Evolutionary conservation across 2,329 filamentous ascomycete species (phyloP).

Genomic region (Fusarium solani-melongenae): DNA sequence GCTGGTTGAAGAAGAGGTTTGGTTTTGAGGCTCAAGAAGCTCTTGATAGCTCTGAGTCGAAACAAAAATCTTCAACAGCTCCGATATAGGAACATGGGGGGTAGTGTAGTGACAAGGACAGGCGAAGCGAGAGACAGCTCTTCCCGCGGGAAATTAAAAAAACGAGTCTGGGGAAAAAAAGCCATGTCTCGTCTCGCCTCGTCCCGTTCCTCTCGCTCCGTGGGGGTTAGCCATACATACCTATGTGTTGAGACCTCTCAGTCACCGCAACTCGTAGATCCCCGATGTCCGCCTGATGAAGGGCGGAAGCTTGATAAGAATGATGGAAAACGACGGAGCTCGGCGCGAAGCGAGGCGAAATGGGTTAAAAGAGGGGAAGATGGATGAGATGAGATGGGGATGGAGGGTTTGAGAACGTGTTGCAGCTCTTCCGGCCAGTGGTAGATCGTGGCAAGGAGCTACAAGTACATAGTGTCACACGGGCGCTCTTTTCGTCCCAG

Average conservation of each 20-base stretch:
- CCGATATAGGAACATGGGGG: background rate
- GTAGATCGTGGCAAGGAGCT: background rate
- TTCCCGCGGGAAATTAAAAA: conserved; percentile 14
- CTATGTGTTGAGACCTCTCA: background rate
- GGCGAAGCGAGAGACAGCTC: conserved; percentile 12
- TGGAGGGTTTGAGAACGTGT: conserved; percentile 8
- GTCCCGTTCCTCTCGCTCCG: conserved; percentile 10
- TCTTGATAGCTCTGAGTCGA: background rate
- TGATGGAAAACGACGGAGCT: background rate
- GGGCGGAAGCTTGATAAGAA: conserved; percentile 1
- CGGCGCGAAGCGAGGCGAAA: conserved; percentile 1
- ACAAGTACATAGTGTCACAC: background rate
- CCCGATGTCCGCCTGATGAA: background rate
- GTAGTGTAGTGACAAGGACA: background rate
- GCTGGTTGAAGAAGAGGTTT: background rate
- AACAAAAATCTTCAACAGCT: background rate
- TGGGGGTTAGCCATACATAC: background rate
- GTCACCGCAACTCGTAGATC: conserved; percentile 21
- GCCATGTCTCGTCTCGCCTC: background rate
- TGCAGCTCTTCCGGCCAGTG: conserved; percentile 1
- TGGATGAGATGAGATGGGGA: conserved; percentile 13
- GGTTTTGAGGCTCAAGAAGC: background rate
- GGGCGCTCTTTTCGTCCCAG: background rate
- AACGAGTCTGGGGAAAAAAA: background rate
- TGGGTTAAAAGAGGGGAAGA: conserved; percentile 15